Conservation (phyloP, 768 basidiomycete genomes). For the Russula sp. region DNA sequence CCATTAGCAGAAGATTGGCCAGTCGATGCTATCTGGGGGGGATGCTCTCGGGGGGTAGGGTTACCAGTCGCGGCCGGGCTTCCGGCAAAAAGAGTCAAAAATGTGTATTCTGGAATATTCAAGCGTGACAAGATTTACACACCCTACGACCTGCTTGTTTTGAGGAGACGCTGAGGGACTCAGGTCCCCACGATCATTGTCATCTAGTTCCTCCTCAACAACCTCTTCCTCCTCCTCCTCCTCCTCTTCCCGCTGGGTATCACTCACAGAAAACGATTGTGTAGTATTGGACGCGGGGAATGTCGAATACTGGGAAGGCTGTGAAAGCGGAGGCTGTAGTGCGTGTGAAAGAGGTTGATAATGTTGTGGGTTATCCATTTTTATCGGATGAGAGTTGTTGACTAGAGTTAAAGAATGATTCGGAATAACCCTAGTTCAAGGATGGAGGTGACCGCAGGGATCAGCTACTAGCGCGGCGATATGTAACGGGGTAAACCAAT, state of each 20-base stretch:
- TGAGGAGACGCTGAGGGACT: slow-evolving; percentile 32
- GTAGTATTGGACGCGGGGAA: slow-evolving; percentile 21
- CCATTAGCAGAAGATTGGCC: slow-evolving; percentile 24
- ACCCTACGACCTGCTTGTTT: slow-evolving; percentile 30
- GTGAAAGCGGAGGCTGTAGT: slow-evolving; percentile 48
- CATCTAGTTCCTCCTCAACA: slow-evolving; percentile 59
- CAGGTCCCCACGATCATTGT: slow-evolving; percentile 28
- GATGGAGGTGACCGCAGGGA: slow-evolving; percentile 17
- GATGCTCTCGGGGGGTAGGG: slow-evolving; percentile 7
- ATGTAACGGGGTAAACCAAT: slow-evolving; percentile 13
- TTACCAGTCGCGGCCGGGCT: slow-evolving; percentile 27
- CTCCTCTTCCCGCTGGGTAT: slow-evolving; percentile 46
- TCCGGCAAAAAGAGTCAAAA: slow-evolving; percentile 21
- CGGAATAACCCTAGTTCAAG: slow-evolving; percentile 17
- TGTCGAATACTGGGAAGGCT: slow-evolving; percentile 26
- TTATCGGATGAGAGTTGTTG: slow-evolving; percentile 24
- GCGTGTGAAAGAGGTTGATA: slow-evolving; percentile 80
- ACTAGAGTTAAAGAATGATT: slow-evolving; percentile 10
- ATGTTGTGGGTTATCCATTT: slow-evolving; percentile 67
- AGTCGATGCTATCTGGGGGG: slow-evolving; percentile 10
- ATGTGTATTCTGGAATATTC: slow-evolving; percentile 17
- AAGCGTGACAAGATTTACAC: slow-evolving; percentile 26
- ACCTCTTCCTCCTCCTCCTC: slow-evolving; percentile 73
- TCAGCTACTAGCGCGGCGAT: not conserved
- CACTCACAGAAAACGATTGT: slow-evolving; percentile 27